phyloP scores from a whole-genome alignment of 352 stramenopile species.

The Phytophthora palmivora region DNA sequence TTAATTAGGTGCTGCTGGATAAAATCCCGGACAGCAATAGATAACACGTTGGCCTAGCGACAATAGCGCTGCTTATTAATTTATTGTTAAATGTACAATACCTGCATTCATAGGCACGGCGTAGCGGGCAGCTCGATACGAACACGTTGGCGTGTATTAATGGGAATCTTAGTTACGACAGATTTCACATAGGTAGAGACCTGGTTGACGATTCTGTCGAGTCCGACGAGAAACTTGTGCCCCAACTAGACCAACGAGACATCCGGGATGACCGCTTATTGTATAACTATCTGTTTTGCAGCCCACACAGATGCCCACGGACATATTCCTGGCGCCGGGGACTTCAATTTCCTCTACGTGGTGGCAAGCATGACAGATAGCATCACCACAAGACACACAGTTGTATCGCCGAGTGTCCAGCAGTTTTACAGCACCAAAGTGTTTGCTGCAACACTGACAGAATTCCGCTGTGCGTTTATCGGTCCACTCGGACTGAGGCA shows the following conservation, averaged over 20 bases:
- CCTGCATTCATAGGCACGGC: no score
- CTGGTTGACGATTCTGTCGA: conserved; percentile 29
- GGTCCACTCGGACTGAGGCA: conserved; percentile 38
- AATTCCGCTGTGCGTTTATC: conserved; percentile 40
- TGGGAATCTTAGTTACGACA: conserved; percentile 2
- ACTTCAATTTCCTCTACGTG: conserved; percentile 46
- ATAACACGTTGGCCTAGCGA: no score
- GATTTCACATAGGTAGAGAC: conserved; percentile 21
- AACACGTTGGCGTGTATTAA: not conserved
- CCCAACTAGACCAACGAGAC: conserved; percentile 31
- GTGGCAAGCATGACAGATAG: conserved; percentile 55
- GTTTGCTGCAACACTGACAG: conserved; percentile 52
- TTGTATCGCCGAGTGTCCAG: conserved; percentile 47
- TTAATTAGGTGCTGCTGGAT: no score
- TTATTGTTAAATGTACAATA: no score
- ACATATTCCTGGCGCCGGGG: conserved; percentile 30
- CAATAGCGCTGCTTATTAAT: no score
- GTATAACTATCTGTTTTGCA: conserved; percentile 33
- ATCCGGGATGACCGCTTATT: conserved; percentile 9
- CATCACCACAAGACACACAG: conserved; percentile 58
- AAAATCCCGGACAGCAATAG: no score
- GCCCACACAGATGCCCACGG: conserved; percentile 36
- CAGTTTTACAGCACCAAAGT: conserved; percentile 41
- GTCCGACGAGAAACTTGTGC: conserved; percentile 23
- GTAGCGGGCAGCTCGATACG: no score